These are phyloP conservation scores for Naganishia liquefaciens DNA, from an alignment of 1,284 basidiomycete genomes.

Conservation along the genomic window DNA sequence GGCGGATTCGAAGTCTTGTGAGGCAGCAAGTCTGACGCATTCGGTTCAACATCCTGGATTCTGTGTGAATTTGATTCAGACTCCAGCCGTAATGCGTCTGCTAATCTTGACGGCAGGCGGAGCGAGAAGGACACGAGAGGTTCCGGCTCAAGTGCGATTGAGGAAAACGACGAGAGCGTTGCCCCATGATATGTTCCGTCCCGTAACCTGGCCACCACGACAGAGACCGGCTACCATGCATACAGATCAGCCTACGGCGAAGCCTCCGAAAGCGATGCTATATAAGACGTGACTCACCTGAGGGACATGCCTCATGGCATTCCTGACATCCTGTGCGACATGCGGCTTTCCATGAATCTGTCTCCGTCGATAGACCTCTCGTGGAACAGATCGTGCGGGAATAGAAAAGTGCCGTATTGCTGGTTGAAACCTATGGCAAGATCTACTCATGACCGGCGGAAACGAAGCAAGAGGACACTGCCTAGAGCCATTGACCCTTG, in stretches of 20 bases:
- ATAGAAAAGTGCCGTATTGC: background rate
- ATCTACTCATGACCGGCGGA: constrained; percentile 4
- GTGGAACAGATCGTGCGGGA: background rate
- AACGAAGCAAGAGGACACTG: background rate
- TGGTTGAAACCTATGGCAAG: background rate
- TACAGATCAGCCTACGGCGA: background rate
- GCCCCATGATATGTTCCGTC: constrained; percentile 66
- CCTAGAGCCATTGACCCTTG: background rate
- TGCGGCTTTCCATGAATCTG: background rate
- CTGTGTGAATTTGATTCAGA: background rate
- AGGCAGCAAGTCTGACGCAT: background rate
- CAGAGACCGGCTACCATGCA: constrained; percentile 48
- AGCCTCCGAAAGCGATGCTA: background rate
- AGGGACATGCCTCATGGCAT: constrained; percentile 53
- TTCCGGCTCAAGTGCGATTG: constrained; percentile 81
- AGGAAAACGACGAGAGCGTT: constrained; percentile 86
- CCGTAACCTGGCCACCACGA: constrained; percentile 43
- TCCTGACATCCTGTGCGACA: constrained; percentile 39
- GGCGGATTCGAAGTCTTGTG: background rate
- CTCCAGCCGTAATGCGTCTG: constrained; percentile 58
- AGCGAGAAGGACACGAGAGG: constrained; percentile 85
- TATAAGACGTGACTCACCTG: constrained; percentile 44
- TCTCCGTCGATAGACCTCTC: background rate
- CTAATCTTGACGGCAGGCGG: constrained; percentile 83
- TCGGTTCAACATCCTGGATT: background rate